Evolutionary conservation across 225 moss, liverwort and hornwort genomes (phyloP), one percentile per base, ranked within the genome.

Genomic region (Rhytidiadelphus loreus): DNA sequence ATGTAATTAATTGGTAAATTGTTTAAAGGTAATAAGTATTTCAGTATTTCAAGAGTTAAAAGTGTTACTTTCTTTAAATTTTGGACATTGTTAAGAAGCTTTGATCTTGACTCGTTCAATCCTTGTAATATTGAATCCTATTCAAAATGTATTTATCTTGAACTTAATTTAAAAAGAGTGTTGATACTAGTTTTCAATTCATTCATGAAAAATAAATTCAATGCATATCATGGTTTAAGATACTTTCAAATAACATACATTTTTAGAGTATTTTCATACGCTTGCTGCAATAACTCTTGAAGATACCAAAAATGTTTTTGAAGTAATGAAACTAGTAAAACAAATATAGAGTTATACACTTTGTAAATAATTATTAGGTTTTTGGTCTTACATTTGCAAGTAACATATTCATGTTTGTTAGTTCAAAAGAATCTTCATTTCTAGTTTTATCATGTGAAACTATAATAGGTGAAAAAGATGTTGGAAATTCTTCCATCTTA

Each of bases 81-180:
- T 85, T 96, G 92, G n/a, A 96, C 95, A n/a, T 94, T 92, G 5
- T 62, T 88, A 16, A 93, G 56, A 16, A 96, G 89, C 70, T 96
- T 91, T 20, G 90, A 91, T 89, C 93, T 88, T 30, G 95, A 96
- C 52, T 95, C 88, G 9, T 96, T 92, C 88, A 96, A 92, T 57
- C 92, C 91, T 90, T 97, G 84, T 29, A 91, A 19, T 9, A 87
- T 84, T 26, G 77, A n/a, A n/a, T 85, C 87, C 91, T 91, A 13
- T 56, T 63, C 7, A 26, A 80, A 46, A 37, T 16, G 1, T 35
- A 13, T 32, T 13, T 33, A 0, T 29, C 2, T 29, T 73, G 1
- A 28, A 4, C 2, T 59, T 77, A 28, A 72, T 48, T 56, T 46
- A 41, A 12, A 16, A 13, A 77, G 8, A 56, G 4, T 22, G 13